Conservation (phyloP, 345 rosid species). For the Arabidopsis thaliana region DNA sequence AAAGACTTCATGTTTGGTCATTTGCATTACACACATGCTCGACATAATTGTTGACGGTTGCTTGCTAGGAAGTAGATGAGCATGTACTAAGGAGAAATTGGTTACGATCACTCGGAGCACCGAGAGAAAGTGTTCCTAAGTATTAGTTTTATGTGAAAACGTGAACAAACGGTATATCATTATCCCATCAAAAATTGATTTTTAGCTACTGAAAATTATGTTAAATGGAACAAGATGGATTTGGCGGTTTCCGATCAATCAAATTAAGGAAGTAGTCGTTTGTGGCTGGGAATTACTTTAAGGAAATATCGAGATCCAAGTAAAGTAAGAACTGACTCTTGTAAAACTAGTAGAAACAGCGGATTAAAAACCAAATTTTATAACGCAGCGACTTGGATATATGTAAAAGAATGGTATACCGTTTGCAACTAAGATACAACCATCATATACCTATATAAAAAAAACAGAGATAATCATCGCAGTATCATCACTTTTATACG, state of each 20-base stretch:
- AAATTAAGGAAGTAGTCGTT: too few species aligned
- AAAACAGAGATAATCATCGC: constrained; percentile 3
- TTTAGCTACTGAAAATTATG: too few species aligned
- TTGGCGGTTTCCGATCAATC: too few species aligned
- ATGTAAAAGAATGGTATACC: constrained; percentile 20
- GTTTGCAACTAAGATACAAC: constrained; percentile 22
- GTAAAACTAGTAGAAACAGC: too few species aligned
- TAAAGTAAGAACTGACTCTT: too few species aligned
- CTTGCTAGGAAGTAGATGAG: not conserved
- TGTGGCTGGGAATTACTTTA: too few species aligned
- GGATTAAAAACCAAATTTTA: not conserved
- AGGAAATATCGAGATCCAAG: too few species aligned
- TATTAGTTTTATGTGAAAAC: too few species aligned
- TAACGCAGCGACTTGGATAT: not conserved
- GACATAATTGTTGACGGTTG: not conserved
- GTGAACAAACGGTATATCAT: too few species aligned
- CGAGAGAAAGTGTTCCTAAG: not conserved
- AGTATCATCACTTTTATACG: constrained; percentile 11
- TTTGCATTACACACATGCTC: not conserved
- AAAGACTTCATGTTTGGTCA: not conserved
- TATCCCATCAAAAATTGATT: too few species aligned
- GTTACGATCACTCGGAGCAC: not conserved
- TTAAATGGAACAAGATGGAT: too few species aligned
- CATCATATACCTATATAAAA: constrained; percentile 3
- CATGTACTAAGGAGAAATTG: not conserved